Conservation (phyloP, 2,329 filamentous ascomycete genomes). For the Aspergillus pseudoglaucus region DNA sequence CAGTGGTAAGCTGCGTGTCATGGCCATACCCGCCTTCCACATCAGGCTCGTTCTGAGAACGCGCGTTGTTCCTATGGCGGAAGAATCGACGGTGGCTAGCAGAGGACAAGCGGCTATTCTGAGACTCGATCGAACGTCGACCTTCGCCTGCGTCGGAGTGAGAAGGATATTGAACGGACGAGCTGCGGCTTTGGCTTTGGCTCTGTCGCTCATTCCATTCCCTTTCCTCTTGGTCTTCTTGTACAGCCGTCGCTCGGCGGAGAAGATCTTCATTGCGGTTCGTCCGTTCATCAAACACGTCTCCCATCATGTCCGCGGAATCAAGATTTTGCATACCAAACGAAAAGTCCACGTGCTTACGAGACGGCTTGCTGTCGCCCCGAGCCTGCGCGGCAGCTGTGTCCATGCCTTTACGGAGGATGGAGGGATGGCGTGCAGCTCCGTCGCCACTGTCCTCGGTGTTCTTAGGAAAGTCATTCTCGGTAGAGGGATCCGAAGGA, state of each 20-base stretch:
- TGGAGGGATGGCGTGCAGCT: conserved; percentile 41
- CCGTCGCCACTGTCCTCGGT: conserved; percentile 36
- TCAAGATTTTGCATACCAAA: conserved; percentile 58
- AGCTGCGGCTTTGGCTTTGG: not conserved
- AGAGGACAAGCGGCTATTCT: not conserved
- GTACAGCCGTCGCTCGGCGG: too few relatives aligned
- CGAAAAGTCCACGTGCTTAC: conserved; percentile 65
- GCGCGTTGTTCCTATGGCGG: not conserved
- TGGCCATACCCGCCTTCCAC: not conserved
- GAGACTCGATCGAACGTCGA: not conserved
- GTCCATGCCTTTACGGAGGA: conserved; percentile 48
- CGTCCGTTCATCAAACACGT: conserved; percentile 55
- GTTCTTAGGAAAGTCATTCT: conserved; percentile 40
- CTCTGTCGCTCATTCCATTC: not conserved
- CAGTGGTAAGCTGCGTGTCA: not conserved
- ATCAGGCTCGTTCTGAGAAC: not conserved
- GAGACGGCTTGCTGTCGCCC: conserved; percentile 52
- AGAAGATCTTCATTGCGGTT: too few relatives aligned
- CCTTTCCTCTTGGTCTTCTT: too few relatives aligned
- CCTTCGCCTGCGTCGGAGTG: not conserved
- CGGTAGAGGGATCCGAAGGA: conserved; percentile 39
- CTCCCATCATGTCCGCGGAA: conserved; percentile 54
- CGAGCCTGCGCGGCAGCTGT: conserved; percentile 41
- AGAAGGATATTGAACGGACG: not conserved
- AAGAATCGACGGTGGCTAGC: not conserved